Conservation (phyloP, 2,329 filamentous ascomycete genomes). For the Pseudocercospora vitis region DNA sequence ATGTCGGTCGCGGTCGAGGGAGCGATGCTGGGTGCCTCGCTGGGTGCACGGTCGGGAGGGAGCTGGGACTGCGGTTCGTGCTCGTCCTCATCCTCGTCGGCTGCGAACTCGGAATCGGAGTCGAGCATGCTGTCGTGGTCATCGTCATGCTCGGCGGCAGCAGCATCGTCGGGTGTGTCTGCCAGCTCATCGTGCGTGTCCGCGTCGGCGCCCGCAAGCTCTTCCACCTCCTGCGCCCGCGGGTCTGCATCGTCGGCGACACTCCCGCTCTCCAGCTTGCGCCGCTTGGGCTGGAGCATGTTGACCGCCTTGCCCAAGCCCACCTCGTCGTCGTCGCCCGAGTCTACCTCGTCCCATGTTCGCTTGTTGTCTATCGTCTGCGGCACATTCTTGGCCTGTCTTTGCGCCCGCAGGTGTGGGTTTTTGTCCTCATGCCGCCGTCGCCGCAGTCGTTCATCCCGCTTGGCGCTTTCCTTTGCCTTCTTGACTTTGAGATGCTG, state of each 20-base stretch:
- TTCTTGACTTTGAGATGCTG: conserved; percentile 81
- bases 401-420: conserved; percentile 69
- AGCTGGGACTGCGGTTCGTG: conserved; percentile 19
- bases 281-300: conserved; percentile 47
- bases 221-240: too few relatives aligned
- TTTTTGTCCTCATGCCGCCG: conserved; percentile 85
- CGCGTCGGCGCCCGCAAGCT: conserved; percentile 13
- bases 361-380: conserved; percentile 82
- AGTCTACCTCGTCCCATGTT: conserved; percentile 69
- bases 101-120: conserved; percentile 44
- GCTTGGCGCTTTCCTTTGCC: conserved; percentile 68
- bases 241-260: conserved; percentile 24
- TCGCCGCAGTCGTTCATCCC: conserved; percentile 72
- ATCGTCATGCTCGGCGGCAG: conserved; percentile 40
- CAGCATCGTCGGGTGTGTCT: conserved; percentile 32
- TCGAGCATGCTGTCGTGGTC: conserved; percentile 81
- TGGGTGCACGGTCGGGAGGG: conserved; percentile 34
- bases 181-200: conserved; percentile 18
- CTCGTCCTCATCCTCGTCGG: conserved; percentile 48
- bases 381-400: conserved; percentile 76
- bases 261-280: conserved; percentile 41
- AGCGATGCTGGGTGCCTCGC: conserved; percentile 49
- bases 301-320: conserved; percentile 46
- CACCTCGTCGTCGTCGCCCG: conserved; percentile 42
- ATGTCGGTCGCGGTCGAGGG: conserved; percentile 60